Evolutionary conservation across 768 basidiomycete genomes (phyloP), one percentile per base, ranked within the genome.

Genomic region (Trametopsis cervina): DNA sequence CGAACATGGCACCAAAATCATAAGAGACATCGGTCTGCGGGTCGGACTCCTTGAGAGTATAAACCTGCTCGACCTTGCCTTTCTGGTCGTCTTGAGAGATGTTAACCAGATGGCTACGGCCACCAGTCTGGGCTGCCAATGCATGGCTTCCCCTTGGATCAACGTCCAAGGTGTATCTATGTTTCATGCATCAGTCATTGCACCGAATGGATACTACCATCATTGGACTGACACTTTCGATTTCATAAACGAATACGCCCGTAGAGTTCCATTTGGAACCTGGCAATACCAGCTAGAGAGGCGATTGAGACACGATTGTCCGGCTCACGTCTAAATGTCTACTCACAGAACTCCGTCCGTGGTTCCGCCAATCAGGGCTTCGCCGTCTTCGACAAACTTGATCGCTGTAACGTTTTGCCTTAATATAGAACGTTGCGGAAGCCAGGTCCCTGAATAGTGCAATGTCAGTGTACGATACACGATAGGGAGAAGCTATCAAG

Each of bases 321-420:
- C 24, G 0, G 15, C 22, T 6, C 15, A 13, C 20, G 11, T 12
- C 35, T 21, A 27, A 22, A 38, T 15, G 22, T 42, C 23, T 9
- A 55, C 80, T 48, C 62, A 85, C 83, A 86, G 55, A 17, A 80
- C 78, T 10, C 84, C 84, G 55, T 86, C 83, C 45, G 71, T 73
- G 23, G 85, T 85, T 1, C 83, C 85, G 0, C 85, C 83, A 20
- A 86, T 65, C 39, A 86, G 64, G 41, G 77, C 80, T 29, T 71
- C 69, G 0, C 84, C 85, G 25, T 77, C 77, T 20, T 80, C 74
- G 7, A 83, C 69, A 57, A 86, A 85, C 54, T 69, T 71, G 49
- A 86, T 71, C 3, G 76, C 72, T 6, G 80, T 81, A 40, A 85
- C 80, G 46, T 83, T 80, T 52, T 76, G 77, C 44, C 82, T 73